Conservation (phyloP, 768 basidiomycete species). For the Calocybe indica region DNA sequence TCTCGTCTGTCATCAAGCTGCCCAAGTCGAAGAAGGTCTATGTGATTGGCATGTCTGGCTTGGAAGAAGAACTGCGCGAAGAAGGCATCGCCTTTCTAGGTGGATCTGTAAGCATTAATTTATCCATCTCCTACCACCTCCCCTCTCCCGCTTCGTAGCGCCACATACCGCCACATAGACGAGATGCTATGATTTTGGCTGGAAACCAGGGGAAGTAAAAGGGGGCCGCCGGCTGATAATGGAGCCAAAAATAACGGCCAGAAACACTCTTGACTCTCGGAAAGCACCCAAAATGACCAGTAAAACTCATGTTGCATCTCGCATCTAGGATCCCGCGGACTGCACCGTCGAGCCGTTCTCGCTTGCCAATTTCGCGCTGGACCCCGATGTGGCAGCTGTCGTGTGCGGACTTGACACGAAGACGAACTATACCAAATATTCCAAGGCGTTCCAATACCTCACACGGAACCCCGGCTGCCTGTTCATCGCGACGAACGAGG, state of each 20-base stretch:
- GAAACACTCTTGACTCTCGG: no score
- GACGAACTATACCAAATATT: slow-evolving; percentile 92
- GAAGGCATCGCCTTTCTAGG: slow-evolving; percentile 81
- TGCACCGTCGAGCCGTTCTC: slow-evolving; percentile 66
- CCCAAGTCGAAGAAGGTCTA: slow-evolving; percentile 92
- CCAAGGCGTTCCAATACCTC: slow-evolving; percentile 89
- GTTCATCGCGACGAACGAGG: slow-evolving; percentile 90
- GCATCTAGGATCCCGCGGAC: slow-evolving; percentile 73
- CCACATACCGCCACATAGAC: no score
- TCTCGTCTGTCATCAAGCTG: slow-evolving; percentile 84
- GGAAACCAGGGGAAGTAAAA: no score
- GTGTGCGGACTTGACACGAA: slow-evolving; percentile 86
- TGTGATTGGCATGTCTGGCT: slow-evolving; percentile 86
- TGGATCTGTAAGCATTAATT: slow-evolving; percentile 61
- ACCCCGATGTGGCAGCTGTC: slow-evolving; percentile 83
- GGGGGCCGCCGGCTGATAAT: no score
- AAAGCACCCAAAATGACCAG: no score
- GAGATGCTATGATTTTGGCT: no score
- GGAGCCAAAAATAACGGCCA: no score
- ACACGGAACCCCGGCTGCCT: slow-evolving; percentile 71
- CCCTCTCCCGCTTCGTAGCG: not conserved
- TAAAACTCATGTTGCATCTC: not conserved
- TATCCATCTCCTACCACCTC: slow-evolving; percentile 1
- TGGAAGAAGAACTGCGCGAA: slow-evolving; percentile 89
- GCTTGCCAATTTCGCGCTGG: slow-evolving; percentile 63